phyloP scores from a whole-genome alignment of 768 basidiomycete genomes.

The Macrolepiota fuliginosa region DNA sequence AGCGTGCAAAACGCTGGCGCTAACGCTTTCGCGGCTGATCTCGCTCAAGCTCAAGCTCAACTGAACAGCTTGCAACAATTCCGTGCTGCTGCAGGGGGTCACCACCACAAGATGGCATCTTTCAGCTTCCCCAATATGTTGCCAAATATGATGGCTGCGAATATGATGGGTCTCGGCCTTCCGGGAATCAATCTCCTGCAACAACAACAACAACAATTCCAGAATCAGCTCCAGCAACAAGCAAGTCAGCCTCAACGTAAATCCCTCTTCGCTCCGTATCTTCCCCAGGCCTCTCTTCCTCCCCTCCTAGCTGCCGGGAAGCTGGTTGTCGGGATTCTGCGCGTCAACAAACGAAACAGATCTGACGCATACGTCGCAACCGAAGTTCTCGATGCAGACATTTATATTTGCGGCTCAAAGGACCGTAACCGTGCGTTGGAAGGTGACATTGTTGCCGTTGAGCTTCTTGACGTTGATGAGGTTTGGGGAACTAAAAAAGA shows the following conservation, averaged over 20 bases:
- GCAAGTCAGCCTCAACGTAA: conserved; percentile 92
- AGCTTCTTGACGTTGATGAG: conserved; percentile 96
- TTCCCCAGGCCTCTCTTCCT: conserved; percentile 95
- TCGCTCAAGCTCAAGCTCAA: conserved; percentile 97
- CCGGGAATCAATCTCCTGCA: conserved; percentile 84
- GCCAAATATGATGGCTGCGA: conserved; percentile 96
- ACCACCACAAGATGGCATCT: conserved; percentile 95
- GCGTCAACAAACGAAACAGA: conserved; percentile 97
- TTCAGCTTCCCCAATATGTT: conserved; percentile 99
- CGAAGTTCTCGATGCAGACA: conserved; percentile 96
- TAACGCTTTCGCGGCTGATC: conserved; percentile 71
- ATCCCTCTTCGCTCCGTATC: conserved; percentile 96
- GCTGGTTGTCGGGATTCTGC: conserved; percentile 93
- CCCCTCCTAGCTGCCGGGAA: conserved; percentile 96
- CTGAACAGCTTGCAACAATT: conserved; percentile 95
- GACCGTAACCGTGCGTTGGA: conserved; percentile 98
- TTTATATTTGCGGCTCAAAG: conserved; percentile 98
- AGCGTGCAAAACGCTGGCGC: conserved; percentile 59
- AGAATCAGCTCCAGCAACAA: conserved; percentile 93
- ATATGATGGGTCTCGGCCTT: conserved; percentile 88
- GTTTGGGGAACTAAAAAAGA: conserved; percentile 99
- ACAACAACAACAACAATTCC: conserved; percentile 93
- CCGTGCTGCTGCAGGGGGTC: conserved; percentile 90
- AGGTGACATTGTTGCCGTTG: conserved; percentile 97
- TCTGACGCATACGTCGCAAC: conserved; percentile 99